These are phyloP conservation scores for Dendryphion nanum DNA, from an alignment of 2,329 filamentous ascomycete species.

Conservation along the genomic window DNA sequence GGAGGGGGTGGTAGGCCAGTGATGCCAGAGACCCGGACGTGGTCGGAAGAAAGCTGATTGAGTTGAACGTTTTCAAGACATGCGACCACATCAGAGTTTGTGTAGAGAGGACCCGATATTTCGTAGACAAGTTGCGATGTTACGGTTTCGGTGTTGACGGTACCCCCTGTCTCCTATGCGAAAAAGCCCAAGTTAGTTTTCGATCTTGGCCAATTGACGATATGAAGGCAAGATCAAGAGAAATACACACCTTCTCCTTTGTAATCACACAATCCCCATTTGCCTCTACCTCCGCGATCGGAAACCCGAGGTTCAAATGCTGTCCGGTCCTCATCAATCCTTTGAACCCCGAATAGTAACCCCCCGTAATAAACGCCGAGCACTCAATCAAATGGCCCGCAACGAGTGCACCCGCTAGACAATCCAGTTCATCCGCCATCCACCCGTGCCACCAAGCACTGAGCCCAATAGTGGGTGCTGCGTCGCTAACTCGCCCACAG, in stretches of 20 bases:
- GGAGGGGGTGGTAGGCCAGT: slow-evolving; percentile 30
- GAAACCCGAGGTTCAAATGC: slow-evolving; percentile 42
- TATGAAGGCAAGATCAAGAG: background rate
- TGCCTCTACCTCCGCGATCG: slow-evolving; percentile 45
- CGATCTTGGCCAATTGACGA: too few relatives aligned
- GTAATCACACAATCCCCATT: slow-evolving; percentile 46
- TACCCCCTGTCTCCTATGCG: slow-evolving; percentile 24
- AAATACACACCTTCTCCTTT: slow-evolving; percentile 33
- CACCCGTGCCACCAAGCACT: slow-evolving; percentile 56
- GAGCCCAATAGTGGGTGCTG: slow-evolving; percentile 40
- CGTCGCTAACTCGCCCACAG: slow-evolving; percentile 16
- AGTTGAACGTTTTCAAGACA: slow-evolving; percentile 25
- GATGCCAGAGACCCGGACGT: slow-evolving; percentile 31
- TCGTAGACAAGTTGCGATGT: slow-evolving; percentile 41
- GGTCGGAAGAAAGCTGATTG: slow-evolving; percentile 16
- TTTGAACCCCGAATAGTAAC: slow-evolving; percentile 50
- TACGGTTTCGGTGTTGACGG: slow-evolving; percentile 15
- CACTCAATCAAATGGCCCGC: slow-evolving; percentile 58
- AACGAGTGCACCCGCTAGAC: slow-evolving; percentile 50
- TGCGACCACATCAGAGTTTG: slow-evolving; percentile 41
- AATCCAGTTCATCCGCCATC: slow-evolving; percentile 45
- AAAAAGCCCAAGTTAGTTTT: background rate
- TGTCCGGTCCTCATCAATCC: slow-evolving; percentile 29
- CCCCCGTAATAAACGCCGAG: slow-evolving; percentile 51
- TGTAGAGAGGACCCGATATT: slow-evolving; percentile 40